Percentiles rank a stretch among this genome's conserved stretches.
phyloP scores from a whole-genome alignment of 805 yeast species.

The Yarrowia sp. region DNA sequence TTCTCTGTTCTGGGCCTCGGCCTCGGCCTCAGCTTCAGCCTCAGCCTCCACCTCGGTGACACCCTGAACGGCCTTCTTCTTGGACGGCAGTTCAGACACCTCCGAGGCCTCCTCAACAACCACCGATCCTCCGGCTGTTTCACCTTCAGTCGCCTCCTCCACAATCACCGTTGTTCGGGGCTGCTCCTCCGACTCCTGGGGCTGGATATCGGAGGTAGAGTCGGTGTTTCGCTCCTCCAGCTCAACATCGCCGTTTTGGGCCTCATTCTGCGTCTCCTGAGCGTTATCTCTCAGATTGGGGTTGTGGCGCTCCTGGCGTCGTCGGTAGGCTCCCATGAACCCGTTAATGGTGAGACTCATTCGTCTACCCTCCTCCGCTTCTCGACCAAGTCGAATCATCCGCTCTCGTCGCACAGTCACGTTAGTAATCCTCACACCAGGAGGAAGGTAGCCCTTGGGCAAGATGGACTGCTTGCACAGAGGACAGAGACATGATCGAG shows the following conservation, averaged over 20 bases:
- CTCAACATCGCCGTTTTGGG: not conserved
- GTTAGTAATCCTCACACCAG: conserved; percentile 21
- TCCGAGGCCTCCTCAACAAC: too few relatives aligned
- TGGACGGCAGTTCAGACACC: not conserved
- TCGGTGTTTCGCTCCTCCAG: not conserved
- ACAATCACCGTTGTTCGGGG: not conserved
- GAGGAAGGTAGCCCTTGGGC: conserved; percentile 28
- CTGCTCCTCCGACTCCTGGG: not conserved
- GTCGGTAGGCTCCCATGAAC: not conserved
- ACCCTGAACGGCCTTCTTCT: not conserved
- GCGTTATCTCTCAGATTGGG: not conserved
- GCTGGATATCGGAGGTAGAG: too few relatives aligned
- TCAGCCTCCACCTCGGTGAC: not conserved
- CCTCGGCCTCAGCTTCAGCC: not conserved
- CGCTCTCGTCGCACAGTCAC: conserved; percentile 26
- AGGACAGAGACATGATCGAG: conserved; percentile 77
- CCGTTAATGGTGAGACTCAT: not conserved
- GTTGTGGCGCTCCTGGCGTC: conserved; percentile 9
- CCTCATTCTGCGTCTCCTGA: not conserved
- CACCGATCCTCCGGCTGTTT: not conserved
- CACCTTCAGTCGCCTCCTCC: not conserved
- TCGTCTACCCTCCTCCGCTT: not conserved
- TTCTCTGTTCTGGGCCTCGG: not conserved
- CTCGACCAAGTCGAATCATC: not conserved
- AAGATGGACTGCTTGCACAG: conserved; percentile 48